These are phyloP conservation scores for Sugiyamaella valdiviana DNA, from an alignment of 805 yeast species.

Conservation along the genomic window DNA sequence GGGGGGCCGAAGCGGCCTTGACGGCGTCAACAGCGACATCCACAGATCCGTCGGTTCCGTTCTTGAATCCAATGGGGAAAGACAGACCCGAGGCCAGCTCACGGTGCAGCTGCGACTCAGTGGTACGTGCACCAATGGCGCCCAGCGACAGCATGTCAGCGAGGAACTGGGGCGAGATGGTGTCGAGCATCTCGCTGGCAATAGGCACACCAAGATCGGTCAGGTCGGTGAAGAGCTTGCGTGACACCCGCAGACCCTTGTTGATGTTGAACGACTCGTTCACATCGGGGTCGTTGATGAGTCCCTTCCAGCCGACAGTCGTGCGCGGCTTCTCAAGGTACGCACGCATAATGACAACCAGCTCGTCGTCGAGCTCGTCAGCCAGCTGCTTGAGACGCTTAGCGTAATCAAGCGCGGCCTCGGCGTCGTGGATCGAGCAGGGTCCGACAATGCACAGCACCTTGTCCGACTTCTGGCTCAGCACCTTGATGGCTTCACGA, in stretches of 20 bases:
- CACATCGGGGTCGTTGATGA: slow-evolving; percentile 93
- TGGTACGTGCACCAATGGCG: slow-evolving; percentile 98
- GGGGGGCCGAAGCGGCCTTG: slow-evolving; percentile 83
- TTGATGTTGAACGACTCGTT: slow-evolving; percentile 90
- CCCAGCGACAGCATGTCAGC: slow-evolving; percentile 89
- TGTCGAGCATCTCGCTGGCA: slow-evolving; percentile 97
- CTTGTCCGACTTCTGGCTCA: slow-evolving; percentile 74
- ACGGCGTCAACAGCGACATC: slow-evolving; percentile 93
- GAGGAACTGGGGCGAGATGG: slow-evolving; percentile 93
- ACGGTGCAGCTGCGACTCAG: slow-evolving; percentile 96
- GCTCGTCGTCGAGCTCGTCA: slow-evolving; percentile 66
- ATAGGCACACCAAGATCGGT: slow-evolving; percentile 81
- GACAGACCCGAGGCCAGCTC: slow-evolving; percentile 95
- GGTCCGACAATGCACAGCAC: slow-evolving; percentile 89
- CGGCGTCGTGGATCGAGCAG: slow-evolving; percentile 91
- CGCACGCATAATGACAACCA: slow-evolving; percentile 91
- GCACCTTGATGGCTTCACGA: slow-evolving; percentile 66
- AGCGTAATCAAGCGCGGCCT: slow-evolving; percentile 85
- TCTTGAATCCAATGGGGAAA: slow-evolving; percentile 98
- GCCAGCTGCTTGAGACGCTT: slow-evolving; percentile 56
- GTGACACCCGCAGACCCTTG: slow-evolving; percentile 83
- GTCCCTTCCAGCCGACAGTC: slow-evolving; percentile 98
- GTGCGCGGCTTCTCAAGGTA: slow-evolving; percentile 98
- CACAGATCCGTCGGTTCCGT: slow-evolving; percentile 94
- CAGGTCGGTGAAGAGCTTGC: slow-evolving; percentile 76